These are phyloP conservation scores for Brassica hybrid DNA, from an alignment of 441 rosid species.

Conservation along the genomic window DNA sequence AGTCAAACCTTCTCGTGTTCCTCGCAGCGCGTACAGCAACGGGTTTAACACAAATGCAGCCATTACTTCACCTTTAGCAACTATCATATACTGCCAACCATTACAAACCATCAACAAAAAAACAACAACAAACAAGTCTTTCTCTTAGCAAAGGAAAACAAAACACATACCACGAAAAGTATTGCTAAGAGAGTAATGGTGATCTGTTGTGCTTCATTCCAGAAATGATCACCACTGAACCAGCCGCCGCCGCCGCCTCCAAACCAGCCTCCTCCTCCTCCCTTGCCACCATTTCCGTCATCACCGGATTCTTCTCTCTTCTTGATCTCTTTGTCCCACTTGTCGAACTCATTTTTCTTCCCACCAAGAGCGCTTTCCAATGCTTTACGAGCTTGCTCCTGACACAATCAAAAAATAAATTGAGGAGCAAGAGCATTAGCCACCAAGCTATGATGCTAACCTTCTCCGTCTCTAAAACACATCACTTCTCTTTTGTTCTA, in stretches of 20 bases:
- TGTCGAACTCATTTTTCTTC: conserved; percentile 77
- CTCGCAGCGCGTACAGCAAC: conserved; percentile 67
- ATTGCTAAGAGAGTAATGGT: conserved; percentile 67
- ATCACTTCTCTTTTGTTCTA: too few relatives aligned
- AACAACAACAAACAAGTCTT: background rate
- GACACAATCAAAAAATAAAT: conserved; percentile 25
- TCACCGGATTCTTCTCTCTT: conserved; percentile 82
- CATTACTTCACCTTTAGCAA: conserved; percentile 75
- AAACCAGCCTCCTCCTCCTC: conserved; percentile 93
- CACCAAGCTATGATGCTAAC: too few relatives aligned
- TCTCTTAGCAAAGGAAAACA: background rate
- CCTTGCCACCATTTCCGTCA: conserved; percentile 61
- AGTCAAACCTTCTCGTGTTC: conserved; percentile 62
- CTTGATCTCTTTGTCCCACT: conserved; percentile 85
- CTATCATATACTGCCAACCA: conserved; percentile 66
- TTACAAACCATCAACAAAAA: conserved; percentile 8
- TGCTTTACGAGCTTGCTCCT: conserved; percentile 93
- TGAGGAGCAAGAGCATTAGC: too few relatives aligned
- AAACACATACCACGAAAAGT: conserved; percentile 63
- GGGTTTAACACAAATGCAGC: conserved; percentile 79
- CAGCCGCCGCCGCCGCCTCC: too few relatives aligned
- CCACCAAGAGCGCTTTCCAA: conserved; percentile 90
- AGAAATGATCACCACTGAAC: conserved; percentile 74
- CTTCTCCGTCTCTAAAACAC: background rate
- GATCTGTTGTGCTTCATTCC: conserved; percentile 77